phyloP scores from a whole-genome alignment of 495 filamentous ascomycete genomes.

The Penicillium egyptiacum region DNA sequence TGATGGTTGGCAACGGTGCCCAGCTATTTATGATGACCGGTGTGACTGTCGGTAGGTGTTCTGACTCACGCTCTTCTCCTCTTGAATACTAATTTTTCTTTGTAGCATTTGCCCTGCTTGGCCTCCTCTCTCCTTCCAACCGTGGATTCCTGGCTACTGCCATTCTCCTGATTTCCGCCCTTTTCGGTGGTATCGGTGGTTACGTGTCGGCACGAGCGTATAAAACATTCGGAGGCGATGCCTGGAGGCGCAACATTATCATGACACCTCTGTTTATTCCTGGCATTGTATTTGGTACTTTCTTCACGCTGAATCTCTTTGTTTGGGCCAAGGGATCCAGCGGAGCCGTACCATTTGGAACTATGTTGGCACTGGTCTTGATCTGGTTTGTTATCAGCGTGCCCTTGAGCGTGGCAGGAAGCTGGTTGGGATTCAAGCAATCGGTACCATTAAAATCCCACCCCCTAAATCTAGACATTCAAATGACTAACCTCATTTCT shows the following conservation, averaged over 20 bases:
- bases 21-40: slow-evolving; percentile 98
- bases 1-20: slow-evolving; percentile 89
- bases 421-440: slow-evolving; percentile 86
- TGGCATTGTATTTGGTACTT: slow-evolving; percentile 78
- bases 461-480: neutral
- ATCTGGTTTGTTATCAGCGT: slow-evolving; percentile 98
- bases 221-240: slow-evolving; percentile 86
- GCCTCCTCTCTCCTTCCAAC: slow-evolving; percentile 92
- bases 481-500: slow-evolving; percentile 15
- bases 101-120: slow-evolving; percentile 79
- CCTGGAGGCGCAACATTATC: slow-evolving; percentile 91
- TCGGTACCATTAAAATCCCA: slow-evolving; percentile 33
- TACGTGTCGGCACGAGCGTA: slow-evolving; percentile 88
- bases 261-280: slow-evolving; percentile 86
- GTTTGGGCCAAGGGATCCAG: slow-evolving; percentile 88
- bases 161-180: slow-evolving; percentile 86
- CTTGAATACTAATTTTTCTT: slow-evolving; percentile 7
- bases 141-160: slow-evolving; percentile 90
- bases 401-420: slow-evolving; percentile 84
- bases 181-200: slow-evolving; percentile 90
- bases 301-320: slow-evolving; percentile 95
- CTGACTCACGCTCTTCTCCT: neutral
- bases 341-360: slow-evolving; percentile 92
- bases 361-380: slow-evolving; percentile 87
- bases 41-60: slow-evolving; percentile 67